These are phyloP conservation scores for Bipolaris zeicola DNA, from an alignment of 2,329 filamentous ascomycete genomes.

Conservation along the genomic window DNA sequence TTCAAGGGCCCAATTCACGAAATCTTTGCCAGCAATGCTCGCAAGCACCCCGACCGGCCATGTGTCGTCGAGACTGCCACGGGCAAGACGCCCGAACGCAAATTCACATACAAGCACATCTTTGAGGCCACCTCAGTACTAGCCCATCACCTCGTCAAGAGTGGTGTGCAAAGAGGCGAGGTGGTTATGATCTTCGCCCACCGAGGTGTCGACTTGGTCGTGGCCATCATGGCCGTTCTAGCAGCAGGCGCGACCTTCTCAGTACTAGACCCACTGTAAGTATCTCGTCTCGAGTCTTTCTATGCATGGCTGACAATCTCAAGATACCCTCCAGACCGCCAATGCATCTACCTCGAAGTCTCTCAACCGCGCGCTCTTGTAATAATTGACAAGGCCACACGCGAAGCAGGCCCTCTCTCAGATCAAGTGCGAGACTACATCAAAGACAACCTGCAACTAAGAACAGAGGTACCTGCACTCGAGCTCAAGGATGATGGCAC, in stretches of 20 bases:
- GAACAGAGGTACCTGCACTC: constrained; percentile 75
- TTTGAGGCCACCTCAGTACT: constrained; percentile 81
- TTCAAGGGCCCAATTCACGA: constrained; percentile 72
- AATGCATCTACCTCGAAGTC: constrained; percentile 83
- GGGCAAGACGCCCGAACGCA: constrained; percentile 60
- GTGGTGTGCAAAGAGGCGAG: constrained; percentile 77
- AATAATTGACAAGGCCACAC: constrained; percentile 72
- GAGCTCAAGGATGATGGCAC: constrained; percentile 72
- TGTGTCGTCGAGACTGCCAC: constrained; percentile 71
- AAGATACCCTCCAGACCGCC: constrained; percentile 78
- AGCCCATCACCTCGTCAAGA: constrained; percentile 76
- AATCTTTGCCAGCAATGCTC: constrained; percentile 70
- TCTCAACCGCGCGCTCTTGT: constrained; percentile 75
- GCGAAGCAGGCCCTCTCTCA: constrained; percentile 69
- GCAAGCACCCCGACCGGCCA: constrained; percentile 68
- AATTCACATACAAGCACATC: constrained; percentile 85
- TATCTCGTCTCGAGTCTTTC: constrained; percentile 36
- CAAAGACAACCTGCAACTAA: constrained; percentile 71
- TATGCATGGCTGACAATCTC: constrained; percentile 10
- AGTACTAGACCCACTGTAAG: constrained; percentile 74
- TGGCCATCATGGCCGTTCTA: constrained; percentile 77
- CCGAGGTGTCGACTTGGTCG: constrained; percentile 76
- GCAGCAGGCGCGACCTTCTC: constrained; percentile 65
- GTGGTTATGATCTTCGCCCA: constrained; percentile 94
- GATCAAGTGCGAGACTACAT: constrained; percentile 70